These are phyloP conservation scores for Aschersonia sp. DNA, from an alignment of 2,329 filamentous ascomycete species.

Conservation along the genomic window DNA sequence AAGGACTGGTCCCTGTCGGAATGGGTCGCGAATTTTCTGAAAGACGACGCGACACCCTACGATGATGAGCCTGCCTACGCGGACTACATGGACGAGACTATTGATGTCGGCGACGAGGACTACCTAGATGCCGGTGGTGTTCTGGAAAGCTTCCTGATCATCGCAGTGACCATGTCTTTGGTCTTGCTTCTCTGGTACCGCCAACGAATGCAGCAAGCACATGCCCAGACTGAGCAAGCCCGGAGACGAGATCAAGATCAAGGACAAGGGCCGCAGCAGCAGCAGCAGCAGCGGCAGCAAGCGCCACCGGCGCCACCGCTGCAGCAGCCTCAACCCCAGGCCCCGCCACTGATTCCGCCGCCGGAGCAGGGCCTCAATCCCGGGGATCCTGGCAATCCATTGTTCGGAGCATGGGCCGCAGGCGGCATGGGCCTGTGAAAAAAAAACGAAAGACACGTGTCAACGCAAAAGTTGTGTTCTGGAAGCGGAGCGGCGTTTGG, in stretches of 20 bases:
- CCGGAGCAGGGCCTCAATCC: neutral
- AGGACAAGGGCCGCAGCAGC: conserved; percentile 10
- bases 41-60: conserved; percentile 54
- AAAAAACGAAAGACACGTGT: conserved; percentile 2
- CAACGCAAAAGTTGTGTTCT: conserved; percentile 2
- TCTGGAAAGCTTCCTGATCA: conserved; percentile 71
- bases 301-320: neutral
- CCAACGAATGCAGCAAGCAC: conserved; percentile 50
- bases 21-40: conserved; percentile 77
- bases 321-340: neutral
- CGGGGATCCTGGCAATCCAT: conserved; percentile 4
- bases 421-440: conserved; percentile 19
- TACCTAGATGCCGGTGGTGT: conserved; percentile 63
- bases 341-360: too few species aligned
- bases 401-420: conserved; percentile 20
- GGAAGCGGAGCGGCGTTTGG: conserved; percentile 3
- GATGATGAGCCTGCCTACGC: conserved; percentile 34
- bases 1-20: conserved; percentile 68
- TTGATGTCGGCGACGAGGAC: conserved; percentile 39
- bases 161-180: conserved; percentile 60
- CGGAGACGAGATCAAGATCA: conserved; percentile 17
- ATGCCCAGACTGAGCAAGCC: conserved; percentile 20
- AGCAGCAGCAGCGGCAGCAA: conserved; percentile 2
- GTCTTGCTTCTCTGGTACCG: conserved; percentile 71
- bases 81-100: conserved; percentile 38